Conservation (phyloP, 352 stramenopile species). For the Phytophthora sp. region DNA sequence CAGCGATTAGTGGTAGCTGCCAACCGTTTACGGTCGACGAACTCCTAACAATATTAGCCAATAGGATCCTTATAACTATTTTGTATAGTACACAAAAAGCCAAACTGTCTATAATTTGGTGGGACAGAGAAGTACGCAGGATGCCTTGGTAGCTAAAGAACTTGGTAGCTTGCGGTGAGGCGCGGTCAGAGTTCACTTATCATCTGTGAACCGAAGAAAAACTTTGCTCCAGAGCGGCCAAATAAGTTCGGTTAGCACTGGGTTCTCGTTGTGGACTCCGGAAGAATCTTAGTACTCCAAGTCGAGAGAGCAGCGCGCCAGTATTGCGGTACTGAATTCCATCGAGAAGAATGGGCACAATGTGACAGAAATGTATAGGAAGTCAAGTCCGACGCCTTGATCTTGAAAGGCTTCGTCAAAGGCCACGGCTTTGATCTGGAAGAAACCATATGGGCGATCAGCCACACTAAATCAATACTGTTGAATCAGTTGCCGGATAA, state of each 20-base stretch:
- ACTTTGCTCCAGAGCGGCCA: constrained; percentile 13
- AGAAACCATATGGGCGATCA: constrained; percentile 7
- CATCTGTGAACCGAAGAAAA: too few species aligned
- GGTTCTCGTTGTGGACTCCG: constrained; percentile 1
- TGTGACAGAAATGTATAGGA: constrained; percentile 15
- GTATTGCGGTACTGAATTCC: neutral
- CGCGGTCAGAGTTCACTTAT: neutral
- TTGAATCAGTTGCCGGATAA: constrained; percentile 13
- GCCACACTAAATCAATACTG: neutral
- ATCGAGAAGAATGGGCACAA: neutral
- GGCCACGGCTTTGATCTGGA: neutral
- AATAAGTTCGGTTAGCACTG: constrained; percentile 1
- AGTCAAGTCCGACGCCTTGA: constrained; percentile 2
- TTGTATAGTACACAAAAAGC: too few species aligned
- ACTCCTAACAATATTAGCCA: too few species aligned
- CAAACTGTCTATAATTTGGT: too few species aligned
- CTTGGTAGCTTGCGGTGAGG: neutral
- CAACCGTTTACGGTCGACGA: too few species aligned
- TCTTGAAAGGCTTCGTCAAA: neutral
- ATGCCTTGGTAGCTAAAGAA: neutral
- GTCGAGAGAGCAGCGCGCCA: neutral
- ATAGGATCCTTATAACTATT: too few species aligned
- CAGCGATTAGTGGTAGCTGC: too few species aligned
- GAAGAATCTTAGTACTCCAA: constrained; percentile 12
- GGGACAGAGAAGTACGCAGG: too few species aligned